Conservation (phyloP, 1,139 yeast species). For the Lodderomyces elongisporus region DNA sequence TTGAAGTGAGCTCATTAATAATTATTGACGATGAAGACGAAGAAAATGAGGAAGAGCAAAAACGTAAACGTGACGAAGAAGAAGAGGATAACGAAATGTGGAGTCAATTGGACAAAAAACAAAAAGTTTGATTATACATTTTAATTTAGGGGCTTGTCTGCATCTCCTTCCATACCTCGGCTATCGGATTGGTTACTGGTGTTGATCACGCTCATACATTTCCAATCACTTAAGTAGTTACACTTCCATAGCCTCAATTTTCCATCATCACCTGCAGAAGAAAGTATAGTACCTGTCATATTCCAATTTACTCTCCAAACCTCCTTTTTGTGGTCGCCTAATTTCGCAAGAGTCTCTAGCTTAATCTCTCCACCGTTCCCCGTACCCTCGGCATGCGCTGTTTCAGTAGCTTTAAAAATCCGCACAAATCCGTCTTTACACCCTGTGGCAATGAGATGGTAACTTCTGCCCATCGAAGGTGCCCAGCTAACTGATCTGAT, state of each 20-base stretch:
- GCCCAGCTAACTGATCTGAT: constrained; percentile 96
- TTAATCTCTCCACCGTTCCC: constrained; percentile 31
- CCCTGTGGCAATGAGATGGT: constrained; percentile 88
- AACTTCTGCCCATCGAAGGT: constrained; percentile 89
- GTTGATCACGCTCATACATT: constrained; percentile 84
- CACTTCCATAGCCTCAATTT: constrained; percentile 89
- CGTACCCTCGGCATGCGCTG: too few species aligned
- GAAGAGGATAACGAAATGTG: constrained; percentile 35
- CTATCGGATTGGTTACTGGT: constrained; percentile 45
- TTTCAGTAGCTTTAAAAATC: constrained; percentile 65
- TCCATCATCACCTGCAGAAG: constrained; percentile 96
- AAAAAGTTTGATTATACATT: constrained; percentile 9
- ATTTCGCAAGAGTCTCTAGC: constrained; percentile 34
- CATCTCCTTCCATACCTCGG: constrained; percentile 19
- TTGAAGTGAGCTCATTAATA: constrained; percentile 58
- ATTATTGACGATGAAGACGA: constrained; percentile 48
- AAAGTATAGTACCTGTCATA: constrained; percentile 82
- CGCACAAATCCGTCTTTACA: constrained; percentile 92
- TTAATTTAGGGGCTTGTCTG: constrained; percentile 7
- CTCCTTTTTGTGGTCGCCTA: constrained; percentile 77
- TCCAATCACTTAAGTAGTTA: constrained; percentile 78
- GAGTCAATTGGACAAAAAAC: constrained; percentile 29
- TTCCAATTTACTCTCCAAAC: constrained; percentile 98
- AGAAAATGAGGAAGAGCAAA: constrained; percentile 17
- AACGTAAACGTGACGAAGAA: constrained; percentile 23